These are phyloP conservation scores for Populus ilicifolia DNA, from an alignment of 345 rosid species.

Conservation along the genomic window DNA sequence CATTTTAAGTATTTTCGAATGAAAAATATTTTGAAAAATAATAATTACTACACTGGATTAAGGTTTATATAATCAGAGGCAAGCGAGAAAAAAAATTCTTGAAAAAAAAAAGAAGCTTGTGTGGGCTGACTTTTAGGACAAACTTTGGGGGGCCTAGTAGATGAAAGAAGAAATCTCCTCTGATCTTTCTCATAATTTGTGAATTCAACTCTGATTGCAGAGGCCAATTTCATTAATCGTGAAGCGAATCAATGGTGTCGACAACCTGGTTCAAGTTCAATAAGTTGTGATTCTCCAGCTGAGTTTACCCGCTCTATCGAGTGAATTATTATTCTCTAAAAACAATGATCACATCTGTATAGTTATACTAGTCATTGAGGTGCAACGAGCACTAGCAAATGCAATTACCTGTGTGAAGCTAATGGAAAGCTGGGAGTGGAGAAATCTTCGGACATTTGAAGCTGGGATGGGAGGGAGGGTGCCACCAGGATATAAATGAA, in stretches of 20 bases:
- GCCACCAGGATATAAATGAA: not conserved
- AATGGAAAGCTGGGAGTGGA: not conserved
- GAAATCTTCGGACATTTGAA: not conserved
- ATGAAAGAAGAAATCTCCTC: not conserved
- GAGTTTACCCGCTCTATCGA: slow-evolving; percentile 25
- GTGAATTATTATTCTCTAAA: slow-evolving; percentile 9
- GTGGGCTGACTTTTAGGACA: not conserved
- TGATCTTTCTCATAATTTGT: not conserved
- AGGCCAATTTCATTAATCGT: slow-evolving; percentile 76
- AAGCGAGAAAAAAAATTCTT: no score
- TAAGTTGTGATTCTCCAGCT: slow-evolving; percentile 24
- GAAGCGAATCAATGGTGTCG: slow-evolving; percentile 75
- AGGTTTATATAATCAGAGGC: not conserved
- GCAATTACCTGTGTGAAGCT: no score
- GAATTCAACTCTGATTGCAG: slow-evolving; percentile 32
- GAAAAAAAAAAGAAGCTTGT: no score
- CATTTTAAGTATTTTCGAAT: no score
- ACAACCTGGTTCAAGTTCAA: slow-evolving; percentile 50
- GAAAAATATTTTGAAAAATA: no score
- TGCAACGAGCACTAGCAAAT: no score
- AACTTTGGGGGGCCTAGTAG: not conserved
- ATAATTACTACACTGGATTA: no score
- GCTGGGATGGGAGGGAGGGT: not conserved
- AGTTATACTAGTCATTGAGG: not conserved
- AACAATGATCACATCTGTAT: not conserved